Conservation (phyloP, 2,329 filamentous ascomycete genomes). For the Aspergillus melleus region DNA sequence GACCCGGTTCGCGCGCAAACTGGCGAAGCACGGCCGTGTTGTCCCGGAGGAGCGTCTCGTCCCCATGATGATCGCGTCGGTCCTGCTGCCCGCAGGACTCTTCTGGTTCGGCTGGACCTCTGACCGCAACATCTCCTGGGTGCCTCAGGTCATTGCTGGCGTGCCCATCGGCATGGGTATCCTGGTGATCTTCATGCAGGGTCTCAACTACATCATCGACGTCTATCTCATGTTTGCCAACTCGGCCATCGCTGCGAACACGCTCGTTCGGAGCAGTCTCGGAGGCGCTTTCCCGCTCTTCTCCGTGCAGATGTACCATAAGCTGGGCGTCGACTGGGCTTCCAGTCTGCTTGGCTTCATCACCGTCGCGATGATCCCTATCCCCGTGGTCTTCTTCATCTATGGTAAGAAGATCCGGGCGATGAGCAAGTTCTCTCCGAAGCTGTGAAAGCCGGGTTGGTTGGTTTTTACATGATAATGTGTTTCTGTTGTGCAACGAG, state of each 20-base stretch:
- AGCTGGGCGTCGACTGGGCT: constrained; percentile 39
- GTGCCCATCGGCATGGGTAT: constrained; percentile 45
- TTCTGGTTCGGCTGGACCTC: constrained; percentile 53
- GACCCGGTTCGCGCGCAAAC: constrained; percentile 39
- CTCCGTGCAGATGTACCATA: constrained; percentile 35
- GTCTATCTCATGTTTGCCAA: constrained; percentile 40
- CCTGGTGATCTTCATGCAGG: constrained; percentile 43
- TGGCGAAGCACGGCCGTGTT: constrained; percentile 32
- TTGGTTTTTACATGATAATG: not conserved
- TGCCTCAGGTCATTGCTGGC: constrained; percentile 46
- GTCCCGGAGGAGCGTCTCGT: constrained; percentile 48
- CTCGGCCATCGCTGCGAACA: constrained; percentile 41
- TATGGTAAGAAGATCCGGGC: constrained; percentile 47
- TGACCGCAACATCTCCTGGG: constrained; percentile 43
- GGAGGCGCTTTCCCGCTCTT: constrained; percentile 35
- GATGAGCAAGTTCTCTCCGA: constrained; percentile 44
- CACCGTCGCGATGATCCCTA: constrained; percentile 43
- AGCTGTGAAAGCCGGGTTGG: constrained; percentile 14
- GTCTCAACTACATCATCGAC: constrained; percentile 44
- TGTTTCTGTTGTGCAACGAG: not conserved
- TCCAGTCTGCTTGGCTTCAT: constrained; percentile 38
- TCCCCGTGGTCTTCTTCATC: constrained; percentile 49
- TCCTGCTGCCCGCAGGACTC: constrained; percentile 45
- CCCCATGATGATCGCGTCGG: constrained; percentile 46
- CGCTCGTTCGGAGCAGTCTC: constrained; percentile 34